Evolutionary conservation across 805 yeast genomes (phyloP).

Genomic region (Groenewaldozyma tartarivorans): DNA sequence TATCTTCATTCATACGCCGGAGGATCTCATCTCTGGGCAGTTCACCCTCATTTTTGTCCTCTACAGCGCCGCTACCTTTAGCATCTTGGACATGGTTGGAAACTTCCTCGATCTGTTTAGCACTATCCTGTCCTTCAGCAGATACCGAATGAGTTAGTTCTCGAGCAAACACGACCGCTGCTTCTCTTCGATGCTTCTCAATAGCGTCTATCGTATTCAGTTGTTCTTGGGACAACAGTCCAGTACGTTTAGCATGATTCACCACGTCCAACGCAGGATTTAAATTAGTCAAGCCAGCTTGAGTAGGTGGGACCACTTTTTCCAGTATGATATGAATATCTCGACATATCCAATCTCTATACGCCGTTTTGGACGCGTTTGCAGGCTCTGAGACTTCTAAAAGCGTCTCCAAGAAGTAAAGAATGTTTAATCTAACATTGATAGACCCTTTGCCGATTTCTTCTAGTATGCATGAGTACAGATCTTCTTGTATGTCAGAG

Average conservation of each 20-base stretch:
- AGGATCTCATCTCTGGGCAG: conserved; percentile 42
- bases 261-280: conserved; percentile 10
- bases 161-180: neutral
- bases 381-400: conserved; percentile 16
- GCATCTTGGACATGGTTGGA: neutral
- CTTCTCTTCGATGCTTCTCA: conserved; percentile 4
- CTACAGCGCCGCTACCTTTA: neutral
- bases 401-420: conserved; percentile 62
- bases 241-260: conserved; percentile 4
- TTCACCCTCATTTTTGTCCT: too few species aligned
- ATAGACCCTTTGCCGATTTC: conserved; percentile 37
- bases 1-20: conserved; percentile 80
- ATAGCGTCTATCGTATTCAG: neutral
- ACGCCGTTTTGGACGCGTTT: conserved; percentile 11
- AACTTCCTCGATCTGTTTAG: conserved; percentile 1
- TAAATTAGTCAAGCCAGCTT: conserved; percentile 13
- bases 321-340: conserved; percentile 22
- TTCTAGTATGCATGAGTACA: conserved; percentile 58
- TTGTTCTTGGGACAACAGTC: conserved; percentile 2
- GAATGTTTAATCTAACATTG: conserved; percentile 54
- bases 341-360: conserved; percentile 22
- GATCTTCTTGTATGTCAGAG: conserved; percentile 51
- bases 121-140: neutral
- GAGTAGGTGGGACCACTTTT: conserved; percentile 15
- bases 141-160: too few species aligned